Evolutionary conservation across 75 land plant genomes (phyloP), one percentile per base, ranked within the genome.

Genomic region (Selaginella moellendorffii): DNA sequence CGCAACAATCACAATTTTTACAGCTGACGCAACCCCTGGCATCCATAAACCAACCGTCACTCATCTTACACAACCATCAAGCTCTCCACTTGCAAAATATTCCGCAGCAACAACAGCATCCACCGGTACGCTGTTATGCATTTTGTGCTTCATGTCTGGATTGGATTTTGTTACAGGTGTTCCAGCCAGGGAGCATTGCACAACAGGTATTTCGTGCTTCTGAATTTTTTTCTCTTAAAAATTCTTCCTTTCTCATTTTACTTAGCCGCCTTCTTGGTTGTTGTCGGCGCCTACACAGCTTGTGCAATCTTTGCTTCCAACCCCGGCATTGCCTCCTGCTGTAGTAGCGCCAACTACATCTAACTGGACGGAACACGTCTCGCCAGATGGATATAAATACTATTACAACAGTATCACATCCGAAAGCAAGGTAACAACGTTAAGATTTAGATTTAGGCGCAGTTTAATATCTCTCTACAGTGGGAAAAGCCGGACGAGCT

Each of bases 401-500:
- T 93, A 93, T 65, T 83, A 93, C 70, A 93, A 93, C 42, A 79
- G 85, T 67, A 61, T 63, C 30, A 88, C 90, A 19, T 68, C 80
- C 22, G 90, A 85, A 78, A 93, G 98, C 81, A 88, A 72, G 85
- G 98, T 93, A 52, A 64, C 58, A 0, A 27, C 10, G n/a, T n/a
- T n/a, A 18, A 46, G 10, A 46, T 46, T 46, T 46, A 46, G 10
- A 62, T n/a, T n/a, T n/a, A n/a, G n/a, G n/a, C n/a, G n/a, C n/a
- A n/a, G n/a, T 36, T 5, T 36, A 5, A 36, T 36, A 14, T 36
- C 14, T 36, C 5, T 36, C 46, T 36, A 26, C 63, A 93, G 98
- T 93, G 98, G 98, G 96, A 88, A 67, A 93, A 88, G 70, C 98
- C 98, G 31, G 90, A 93, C 51, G 98, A 93, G 76, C 71, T 85